phyloP scores from a whole-genome alignment of 2,329 filamentous ascomycete genomes.

The Apiospora marii region DNA sequence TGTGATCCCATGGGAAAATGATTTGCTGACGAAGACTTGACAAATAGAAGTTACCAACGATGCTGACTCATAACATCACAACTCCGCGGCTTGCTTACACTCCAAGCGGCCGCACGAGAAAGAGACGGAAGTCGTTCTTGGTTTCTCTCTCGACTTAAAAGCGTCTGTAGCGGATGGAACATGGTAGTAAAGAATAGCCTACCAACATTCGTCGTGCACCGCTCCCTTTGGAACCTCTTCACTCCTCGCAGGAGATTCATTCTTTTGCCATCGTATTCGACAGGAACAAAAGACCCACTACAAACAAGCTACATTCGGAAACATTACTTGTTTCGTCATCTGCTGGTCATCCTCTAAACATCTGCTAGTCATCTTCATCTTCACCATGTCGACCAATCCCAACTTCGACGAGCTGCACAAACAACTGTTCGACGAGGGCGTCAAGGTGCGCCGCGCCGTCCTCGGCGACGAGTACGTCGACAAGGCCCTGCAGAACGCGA shows the following conservation, averaged over 20 bases:
- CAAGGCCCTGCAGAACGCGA: constrained; percentile 60
- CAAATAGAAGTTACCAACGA: not conserved
- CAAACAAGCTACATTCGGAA: not conserved
- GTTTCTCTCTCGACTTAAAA: not conserved
- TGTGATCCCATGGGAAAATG: not conserved
- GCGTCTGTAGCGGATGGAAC: not conserved
- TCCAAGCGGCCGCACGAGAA: not conserved
- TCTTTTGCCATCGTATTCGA: not conserved
- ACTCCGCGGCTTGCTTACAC: not conserved
- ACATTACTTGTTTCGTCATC: not conserved
- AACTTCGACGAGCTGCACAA: constrained; percentile 52
- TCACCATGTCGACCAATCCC: constrained; percentile 35
- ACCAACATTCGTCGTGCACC: not conserved
- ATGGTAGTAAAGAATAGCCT: not conserved
- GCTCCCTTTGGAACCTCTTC: not conserved
- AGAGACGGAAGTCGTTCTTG: not conserved
- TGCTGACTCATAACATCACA: not conserved
- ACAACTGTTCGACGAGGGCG: constrained; percentile 66
- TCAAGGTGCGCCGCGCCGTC: constrained; percentile 66
- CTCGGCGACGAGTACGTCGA: constrained; percentile 69
- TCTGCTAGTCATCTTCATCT: constrained; percentile 18
- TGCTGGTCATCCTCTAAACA: not conserved
- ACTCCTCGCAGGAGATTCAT: not conserved
- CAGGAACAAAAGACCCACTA: not conserved
- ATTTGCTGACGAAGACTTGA: not conserved